Conservation (phyloP, 306 rosid species). For the Vigna angularis region DNA sequence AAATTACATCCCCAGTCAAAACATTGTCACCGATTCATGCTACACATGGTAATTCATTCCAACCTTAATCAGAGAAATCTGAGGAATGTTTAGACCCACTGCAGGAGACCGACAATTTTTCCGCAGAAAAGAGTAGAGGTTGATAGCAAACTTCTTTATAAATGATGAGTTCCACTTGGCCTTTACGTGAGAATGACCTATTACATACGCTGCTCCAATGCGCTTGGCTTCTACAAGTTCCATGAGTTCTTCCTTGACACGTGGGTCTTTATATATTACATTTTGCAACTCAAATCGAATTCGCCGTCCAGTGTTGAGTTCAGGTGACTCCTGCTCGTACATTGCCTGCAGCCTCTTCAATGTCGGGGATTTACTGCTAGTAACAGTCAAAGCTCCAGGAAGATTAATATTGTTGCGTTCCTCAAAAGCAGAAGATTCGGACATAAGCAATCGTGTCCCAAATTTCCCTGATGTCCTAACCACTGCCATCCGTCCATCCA, state of each 20-base stretch:
- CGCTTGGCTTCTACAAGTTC: conserved; percentile 87
- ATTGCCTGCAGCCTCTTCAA: conserved; percentile 74
- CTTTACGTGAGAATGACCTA: conserved; percentile 79
- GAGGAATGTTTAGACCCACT: conserved; percentile 86
- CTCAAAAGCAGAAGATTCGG: conserved; percentile 56
- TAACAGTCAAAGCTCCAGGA: conserved; percentile 55
- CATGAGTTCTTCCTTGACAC: conserved; percentile 77
- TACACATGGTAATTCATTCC: conserved; percentile 85
- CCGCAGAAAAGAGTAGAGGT: conserved; percentile 82
- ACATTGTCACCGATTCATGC: conserved; percentile 24
- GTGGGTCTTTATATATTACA: conserved; percentile 68
- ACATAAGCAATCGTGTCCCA: conserved; percentile 70
- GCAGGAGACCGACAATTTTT: conserved; percentile 90
- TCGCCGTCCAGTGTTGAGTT: conserved; percentile 57
- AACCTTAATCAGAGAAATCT: conserved; percentile 82
- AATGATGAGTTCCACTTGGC: conserved; percentile 80
- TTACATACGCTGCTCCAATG: conserved; percentile 79
- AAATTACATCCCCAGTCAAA: conserved; percentile 34
- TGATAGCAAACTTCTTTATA: conserved; percentile 67
- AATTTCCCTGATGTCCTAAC: conserved; percentile 85
- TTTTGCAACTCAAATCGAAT: conserved; percentile 61
- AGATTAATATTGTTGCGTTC: conserved; percentile 54
- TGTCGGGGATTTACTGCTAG: conserved; percentile 67
- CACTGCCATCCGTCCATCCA: conserved; percentile 84
- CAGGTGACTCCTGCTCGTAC: conserved; percentile 81